Percentiles rank a stretch among this genome's conserved stretches.
phyloP scores from a whole-genome alignment of 345 rosid genomes.

The Acer saccharum region DNA sequence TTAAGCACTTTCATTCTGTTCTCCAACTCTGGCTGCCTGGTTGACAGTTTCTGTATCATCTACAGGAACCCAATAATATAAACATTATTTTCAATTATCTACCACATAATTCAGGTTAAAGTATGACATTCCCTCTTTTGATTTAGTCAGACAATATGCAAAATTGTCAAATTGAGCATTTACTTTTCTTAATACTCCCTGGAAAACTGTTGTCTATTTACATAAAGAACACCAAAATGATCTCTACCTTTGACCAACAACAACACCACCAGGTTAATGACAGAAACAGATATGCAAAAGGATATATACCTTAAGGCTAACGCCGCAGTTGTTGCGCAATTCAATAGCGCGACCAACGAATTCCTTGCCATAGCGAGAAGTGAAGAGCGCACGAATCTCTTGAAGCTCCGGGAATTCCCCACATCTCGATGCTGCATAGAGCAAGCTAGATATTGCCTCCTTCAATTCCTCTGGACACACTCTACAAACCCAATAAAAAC shows the following conservation, averaged over 20 bases:
- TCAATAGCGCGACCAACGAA: conserved; percentile 73
- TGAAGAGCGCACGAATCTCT: conserved; percentile 65
- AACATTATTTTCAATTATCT: background rate
- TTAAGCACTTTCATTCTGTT: conserved; percentile 58
- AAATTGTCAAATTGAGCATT: background rate
- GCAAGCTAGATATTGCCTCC: conserved; percentile 74
- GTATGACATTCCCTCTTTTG: background rate
- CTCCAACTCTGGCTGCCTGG: conserved; percentile 55
- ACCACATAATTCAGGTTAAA: background rate
- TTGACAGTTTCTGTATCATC: conserved; percentile 67
- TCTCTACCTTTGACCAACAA: too few species aligned
- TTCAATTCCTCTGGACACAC: conserved; percentile 78
- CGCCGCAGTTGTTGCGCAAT: conserved; percentile 75
- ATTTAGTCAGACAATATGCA: background rate
- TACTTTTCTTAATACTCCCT: background rate
- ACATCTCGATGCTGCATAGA: conserved; percentile 74
- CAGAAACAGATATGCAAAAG: background rate
- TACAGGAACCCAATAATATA: conserved; percentile 22
- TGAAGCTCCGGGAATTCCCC: conserved; percentile 95
- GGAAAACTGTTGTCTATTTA: background rate
- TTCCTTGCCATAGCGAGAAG: conserved; percentile 77
- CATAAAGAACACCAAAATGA: background rate
- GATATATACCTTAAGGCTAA: conserved; percentile 50
- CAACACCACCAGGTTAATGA: too few species aligned
- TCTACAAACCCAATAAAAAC: conserved; percentile 29